Base-by-base conservation (phyloP, 2,329 filamentous ascomycete species). In the Calonectria pteridis region DNA sequence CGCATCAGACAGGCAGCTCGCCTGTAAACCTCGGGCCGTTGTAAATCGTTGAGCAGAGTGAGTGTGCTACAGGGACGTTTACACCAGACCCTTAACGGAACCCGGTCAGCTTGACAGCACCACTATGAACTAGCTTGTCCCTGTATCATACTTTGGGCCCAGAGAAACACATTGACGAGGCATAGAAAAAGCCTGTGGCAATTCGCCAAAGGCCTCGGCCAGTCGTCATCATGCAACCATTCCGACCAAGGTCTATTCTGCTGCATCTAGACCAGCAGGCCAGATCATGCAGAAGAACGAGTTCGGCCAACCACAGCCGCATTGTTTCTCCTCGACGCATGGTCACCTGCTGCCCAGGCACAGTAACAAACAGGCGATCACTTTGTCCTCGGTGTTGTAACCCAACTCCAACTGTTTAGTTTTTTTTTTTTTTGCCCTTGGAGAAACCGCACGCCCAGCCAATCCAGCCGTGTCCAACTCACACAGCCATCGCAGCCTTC, bases 301-400 rank as follows among this genome's bases (percentile, higher is more conserved):
- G n/a, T 33, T 58, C 46, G 37, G n/a, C 64, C 72, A 73, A 67
- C 68, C 53, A 63, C 49, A 35, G 23, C n/a, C 11, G 46, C 46
- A 31, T 20, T 40, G 72, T 64, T 53, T 67, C 63, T 66, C 59
- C 50, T 33, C 37, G 40, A 37, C 29, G 26, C 35, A 40, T 68
- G 69, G 75, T 74, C 76, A 72, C 68, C 76, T 74, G 65, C 35
- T 55, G 51, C 64, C 58, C 73, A 70, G 74, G 73, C 46, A 75
- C 75, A 73, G 73, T 51, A 69, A 51, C 43, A 40, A 51, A 69
- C 65, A 63, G 66, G 69, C 53, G 62, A 70, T 73, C 49, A 68
- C 72, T 23, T 31, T 68, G 35, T 23, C 26, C 40, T 66, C 49
- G 33, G 55, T 50, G 46, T 63, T 71, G 70, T 53, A 73, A 69